These are phyloP conservation scores for Zoysia japonica DNA, from an alignment of 176 grass and related monocot genomes.

Conservation along the genomic window DNA sequence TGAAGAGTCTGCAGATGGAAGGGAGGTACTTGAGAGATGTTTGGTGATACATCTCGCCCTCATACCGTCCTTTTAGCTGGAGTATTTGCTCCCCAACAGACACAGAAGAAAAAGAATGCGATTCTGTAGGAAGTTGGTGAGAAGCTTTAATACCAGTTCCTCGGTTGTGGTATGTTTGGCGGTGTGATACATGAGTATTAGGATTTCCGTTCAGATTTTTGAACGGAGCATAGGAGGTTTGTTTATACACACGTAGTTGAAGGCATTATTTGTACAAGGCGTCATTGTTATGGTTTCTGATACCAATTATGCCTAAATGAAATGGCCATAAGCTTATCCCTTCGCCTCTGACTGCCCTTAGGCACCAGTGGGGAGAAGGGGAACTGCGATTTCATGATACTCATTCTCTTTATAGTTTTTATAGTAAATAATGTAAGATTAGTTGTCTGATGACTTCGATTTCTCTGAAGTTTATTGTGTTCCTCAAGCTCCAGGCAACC, in stretches of 20 bases:
- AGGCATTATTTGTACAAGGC: constrained; percentile 18
- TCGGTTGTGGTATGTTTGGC: neutral
- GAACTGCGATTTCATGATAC: too few relatives aligned
- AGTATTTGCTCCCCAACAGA: neutral
- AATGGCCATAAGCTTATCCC: neutral
- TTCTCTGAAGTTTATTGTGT: too few relatives aligned
- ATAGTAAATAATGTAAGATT: too few relatives aligned
- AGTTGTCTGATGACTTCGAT: too few relatives aligned
- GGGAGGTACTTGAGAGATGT: constrained; percentile 96
- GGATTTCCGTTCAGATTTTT: neutral
- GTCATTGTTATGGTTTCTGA: constrained; percentile 34
- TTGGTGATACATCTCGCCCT: constrained; percentile 45
- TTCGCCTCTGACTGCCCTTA: too few relatives aligned
- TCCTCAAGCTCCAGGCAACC: too few relatives aligned
- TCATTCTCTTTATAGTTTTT: too few relatives aligned
- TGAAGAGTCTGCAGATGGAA: constrained; percentile 88
- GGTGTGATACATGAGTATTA: neutral
- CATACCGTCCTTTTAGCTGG: neutral
- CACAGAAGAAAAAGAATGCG: neutral
- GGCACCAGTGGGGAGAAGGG: too few relatives aligned
- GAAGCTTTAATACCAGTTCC: neutral
- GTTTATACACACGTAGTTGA: constrained; percentile 5
- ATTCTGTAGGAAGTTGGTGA: neutral
- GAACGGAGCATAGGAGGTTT: neutral
- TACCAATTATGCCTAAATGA: neutral